Evolutionary conservation across 495 filamentous ascomycete species (phyloP).

Genomic region (Penicillium paxilli): DNA sequence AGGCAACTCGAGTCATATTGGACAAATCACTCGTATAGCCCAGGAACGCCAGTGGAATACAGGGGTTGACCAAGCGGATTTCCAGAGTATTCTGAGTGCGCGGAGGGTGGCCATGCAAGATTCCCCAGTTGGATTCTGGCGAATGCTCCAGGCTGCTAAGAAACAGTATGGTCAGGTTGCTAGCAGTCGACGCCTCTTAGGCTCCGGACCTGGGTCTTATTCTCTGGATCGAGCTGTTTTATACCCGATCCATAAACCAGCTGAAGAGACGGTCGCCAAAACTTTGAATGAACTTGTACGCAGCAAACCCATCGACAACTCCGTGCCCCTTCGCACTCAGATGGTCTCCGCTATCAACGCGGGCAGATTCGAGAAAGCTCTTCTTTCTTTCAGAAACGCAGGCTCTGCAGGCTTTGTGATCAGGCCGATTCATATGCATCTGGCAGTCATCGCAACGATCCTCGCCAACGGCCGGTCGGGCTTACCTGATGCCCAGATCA

Average conservation of each 20-base stretch:
- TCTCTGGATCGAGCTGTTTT: conserved; percentile 9
- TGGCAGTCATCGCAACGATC: conserved; percentile 40
- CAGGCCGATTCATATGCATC: conserved; percentile 34
- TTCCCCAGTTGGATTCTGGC: conserved; percentile 42
- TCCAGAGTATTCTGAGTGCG: conserved; percentile 26
- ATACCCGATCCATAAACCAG: conserved; percentile 14
- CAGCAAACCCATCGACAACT: conserved; percentile 30
- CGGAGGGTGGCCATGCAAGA: conserved; percentile 35
- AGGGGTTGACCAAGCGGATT: conserved; percentile 25
- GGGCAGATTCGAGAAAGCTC: conserved; percentile 31
- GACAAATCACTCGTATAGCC: conserved; percentile 27
- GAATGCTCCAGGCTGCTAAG: conserved; percentile 45
- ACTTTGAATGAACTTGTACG: conserved; percentile 27
- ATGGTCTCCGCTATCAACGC: conserved; percentile 40
- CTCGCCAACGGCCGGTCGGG: conserved; percentile 25
- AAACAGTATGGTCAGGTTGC: conserved; percentile 30
- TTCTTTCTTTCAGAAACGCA: conserved; percentile 29
- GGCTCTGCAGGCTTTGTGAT: conserved; percentile 25
- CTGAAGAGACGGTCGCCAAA: conserved; percentile 20
- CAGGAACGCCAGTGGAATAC: conserved; percentile 35
- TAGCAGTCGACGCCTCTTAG: conserved; percentile 38
- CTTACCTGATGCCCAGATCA: conserved; percentile 25
- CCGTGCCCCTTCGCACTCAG: conserved; percentile 34
- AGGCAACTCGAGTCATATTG: conserved; percentile 32
- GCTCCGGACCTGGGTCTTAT: conserved; percentile 19